Percentiles rank a stretch among this genome's conserved stretches.
Evolutionary conservation across 1,139 yeast species (phyloP).

Genomic region (Yamadazyma atmosphaerica): DNA sequence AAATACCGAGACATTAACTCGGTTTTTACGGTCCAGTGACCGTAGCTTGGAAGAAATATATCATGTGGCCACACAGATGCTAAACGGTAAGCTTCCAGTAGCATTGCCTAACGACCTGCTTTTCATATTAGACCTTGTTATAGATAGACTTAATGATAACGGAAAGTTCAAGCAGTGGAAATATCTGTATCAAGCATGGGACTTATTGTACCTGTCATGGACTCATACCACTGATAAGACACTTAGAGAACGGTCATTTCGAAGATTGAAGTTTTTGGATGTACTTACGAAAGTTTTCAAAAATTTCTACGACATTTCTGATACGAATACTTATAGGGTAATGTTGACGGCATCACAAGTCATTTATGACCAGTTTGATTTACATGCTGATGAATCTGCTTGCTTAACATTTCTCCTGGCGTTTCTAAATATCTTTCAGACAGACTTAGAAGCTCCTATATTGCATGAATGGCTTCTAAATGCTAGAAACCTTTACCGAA

Average conservation of each 20-base stretch:
- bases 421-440: constrained; percentile 13
- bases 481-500: constrained; percentile 24
- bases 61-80: constrained; percentile 38
- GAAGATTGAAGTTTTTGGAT: constrained; percentile 29
- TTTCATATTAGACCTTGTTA: constrained; percentile 65
- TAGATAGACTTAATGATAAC: constrained; percentile 63
- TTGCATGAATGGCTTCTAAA: constrained; percentile 22
- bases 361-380: constrained; percentile 23
- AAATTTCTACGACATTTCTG: constrained; percentile 12
- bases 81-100: constrained; percentile 38
- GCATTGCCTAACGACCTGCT: constrained; percentile 61
- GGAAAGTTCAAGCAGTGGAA: constrained; percentile 43
- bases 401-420: constrained; percentile 14
- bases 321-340: constrained; percentile 5
- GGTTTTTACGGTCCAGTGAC: constrained; percentile 59
- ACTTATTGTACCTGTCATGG: constrained; percentile 46
- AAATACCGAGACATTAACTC: constrained; percentile 64
- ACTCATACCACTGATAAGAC: constrained; percentile 12
- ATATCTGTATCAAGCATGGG: constrained; percentile 45
- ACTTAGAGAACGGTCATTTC: constrained; percentile 33
- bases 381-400: constrained; percentile 35
- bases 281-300: constrained; percentile 16
- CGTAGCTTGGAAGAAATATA: constrained; percentile 46
- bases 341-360: constrained; percentile 20
- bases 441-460: constrained; percentile 8